A percentile compares a stretch with the other conserved stretches of the same genome.
Conservation (phyloP, 2,329 filamentous ascomycete species). For the Hymenoscyphus fructigenus region DNA sequence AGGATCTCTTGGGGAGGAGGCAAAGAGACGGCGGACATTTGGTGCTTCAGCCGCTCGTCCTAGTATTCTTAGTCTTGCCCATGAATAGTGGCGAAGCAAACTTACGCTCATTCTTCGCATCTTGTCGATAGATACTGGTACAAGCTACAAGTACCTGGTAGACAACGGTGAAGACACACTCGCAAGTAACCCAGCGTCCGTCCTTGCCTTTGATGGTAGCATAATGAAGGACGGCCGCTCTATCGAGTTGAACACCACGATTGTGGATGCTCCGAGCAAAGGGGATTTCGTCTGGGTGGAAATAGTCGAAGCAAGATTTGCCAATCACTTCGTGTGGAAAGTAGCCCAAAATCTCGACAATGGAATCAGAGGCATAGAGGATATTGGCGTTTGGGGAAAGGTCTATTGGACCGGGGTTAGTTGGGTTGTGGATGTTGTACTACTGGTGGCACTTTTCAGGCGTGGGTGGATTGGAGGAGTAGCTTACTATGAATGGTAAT, state of each 20-base stretch:
- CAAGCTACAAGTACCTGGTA: slow-evolving; percentile 86
- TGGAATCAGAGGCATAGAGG: slow-evolving; percentile 79
- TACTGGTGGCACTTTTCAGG: not conserved
- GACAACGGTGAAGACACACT: slow-evolving; percentile 87
- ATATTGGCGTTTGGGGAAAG: slow-evolving; percentile 74
- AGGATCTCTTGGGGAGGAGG: slow-evolving; percentile 77
- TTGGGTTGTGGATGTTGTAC: slow-evolving; percentile 12
- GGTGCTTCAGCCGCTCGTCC: slow-evolving; percentile 76
- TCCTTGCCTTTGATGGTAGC: slow-evolving; percentile 67
- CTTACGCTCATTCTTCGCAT: slow-evolving; percentile 73
- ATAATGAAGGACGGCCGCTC: slow-evolving; percentile 81
- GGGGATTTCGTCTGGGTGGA: slow-evolving; percentile 77
- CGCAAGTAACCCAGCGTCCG: slow-evolving; percentile 74
- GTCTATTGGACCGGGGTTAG: slow-evolving; percentile 49
- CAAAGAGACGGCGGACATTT: slow-evolving; percentile 75
- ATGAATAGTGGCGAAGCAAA: slow-evolving; percentile 23
- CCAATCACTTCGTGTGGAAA: slow-evolving; percentile 72
- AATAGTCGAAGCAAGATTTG: slow-evolving; percentile 80
- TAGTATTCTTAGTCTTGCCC: slow-evolving; percentile 37
- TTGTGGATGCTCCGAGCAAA: slow-evolving; percentile 72
- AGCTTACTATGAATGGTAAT: slow-evolving; percentile 84
- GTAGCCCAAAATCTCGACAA: slow-evolving; percentile 80
- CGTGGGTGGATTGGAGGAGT: slow-evolving; percentile 1
- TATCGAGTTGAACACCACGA: slow-evolving; percentile 74
- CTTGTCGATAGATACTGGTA: slow-evolving; percentile 72